Conservation (phyloP, 306 rosid species). For the Prunus kanzakura region DNA sequence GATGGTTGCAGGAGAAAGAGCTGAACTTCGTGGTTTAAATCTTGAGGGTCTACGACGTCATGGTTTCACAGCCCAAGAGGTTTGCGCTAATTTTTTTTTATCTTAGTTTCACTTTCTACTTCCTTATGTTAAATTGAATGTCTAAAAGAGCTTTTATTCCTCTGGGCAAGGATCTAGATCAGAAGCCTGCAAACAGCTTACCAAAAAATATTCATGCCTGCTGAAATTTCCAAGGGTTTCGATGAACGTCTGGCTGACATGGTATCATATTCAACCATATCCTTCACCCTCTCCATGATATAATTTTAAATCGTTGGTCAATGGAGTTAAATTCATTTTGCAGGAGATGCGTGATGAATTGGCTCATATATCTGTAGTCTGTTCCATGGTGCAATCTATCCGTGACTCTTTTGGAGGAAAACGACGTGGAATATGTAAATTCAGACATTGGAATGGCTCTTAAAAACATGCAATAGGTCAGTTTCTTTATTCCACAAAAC, state of each 20-base stretch:
- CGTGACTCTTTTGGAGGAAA: conserved; percentile 52
- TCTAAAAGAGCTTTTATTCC: conserved; percentile 20
- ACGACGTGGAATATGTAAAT: conserved; percentile 86
- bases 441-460: conserved; percentile 54
- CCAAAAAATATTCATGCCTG: conserved; percentile 71
- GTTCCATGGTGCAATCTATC: conserved; percentile 62
- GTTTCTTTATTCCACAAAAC: background rate
- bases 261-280: conserved; percentile 43
- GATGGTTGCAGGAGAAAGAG: conserved; percentile 88
- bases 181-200: conserved; percentile 68
- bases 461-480: conserved; percentile 30
- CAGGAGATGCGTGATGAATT: conserved; percentile 68
- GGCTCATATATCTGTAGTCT: conserved; percentile 48
- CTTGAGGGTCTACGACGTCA: conserved; percentile 76
- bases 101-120: background rate
- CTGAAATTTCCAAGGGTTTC: conserved; percentile 46
- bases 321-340: conserved; percentile 24
- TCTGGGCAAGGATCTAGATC: conserved; percentile 48
- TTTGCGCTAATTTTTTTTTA: conserved; percentile 9
- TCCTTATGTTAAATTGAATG: background rate
- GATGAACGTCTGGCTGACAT: conserved; percentile 74
- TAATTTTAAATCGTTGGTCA: background rate
- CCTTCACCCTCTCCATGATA: background rate
- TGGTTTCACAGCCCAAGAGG: conserved; percentile 71
- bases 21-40: conserved; percentile 85